phyloP scores from a whole-genome alignment of 1,284 basidiomycete species.

The Tilletia caries region DNA sequence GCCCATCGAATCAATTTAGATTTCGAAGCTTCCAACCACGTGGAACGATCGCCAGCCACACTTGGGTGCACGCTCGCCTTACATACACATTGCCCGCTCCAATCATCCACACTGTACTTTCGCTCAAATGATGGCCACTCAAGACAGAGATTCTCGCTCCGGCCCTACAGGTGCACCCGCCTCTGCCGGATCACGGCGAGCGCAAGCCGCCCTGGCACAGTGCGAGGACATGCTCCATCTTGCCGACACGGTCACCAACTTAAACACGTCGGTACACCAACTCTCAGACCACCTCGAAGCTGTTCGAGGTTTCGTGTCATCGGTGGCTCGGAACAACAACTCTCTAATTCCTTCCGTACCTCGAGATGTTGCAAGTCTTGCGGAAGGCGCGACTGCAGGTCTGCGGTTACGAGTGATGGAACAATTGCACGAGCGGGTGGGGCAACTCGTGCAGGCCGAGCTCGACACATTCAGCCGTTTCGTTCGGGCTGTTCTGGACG shows the following conservation, averaged over 20 bases:
- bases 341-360: not conserved
- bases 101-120: too few relatives aligned
- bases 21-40: too few relatives aligned
- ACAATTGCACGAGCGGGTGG: not conserved
- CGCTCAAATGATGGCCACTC: too few relatives aligned
- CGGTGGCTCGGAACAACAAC: not conserved
- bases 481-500: not conserved
- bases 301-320: not conserved
- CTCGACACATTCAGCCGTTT: not conserved
- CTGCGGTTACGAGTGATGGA: not conserved
- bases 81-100: too few relatives aligned
- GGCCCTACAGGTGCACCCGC: too few relatives aligned
- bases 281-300: not conserved
- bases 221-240: constrained; percentile 4
- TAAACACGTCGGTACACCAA: constrained; percentile 5
- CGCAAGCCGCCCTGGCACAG: not conserved
- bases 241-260: not conserved
- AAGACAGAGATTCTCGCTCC: too few relatives aligned
- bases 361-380: not conserved
- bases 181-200: too few relatives aligned
- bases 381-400: not conserved
- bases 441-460: not conserved
- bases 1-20: too few relatives aligned
- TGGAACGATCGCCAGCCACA: too few relatives aligned
- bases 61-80: too few relatives aligned